Evolutionary conservation across 1,139 yeast species (phyloP), one percentile per base, ranked within the genome.

Genomic region (Saccharomyces hybrid): DNA sequence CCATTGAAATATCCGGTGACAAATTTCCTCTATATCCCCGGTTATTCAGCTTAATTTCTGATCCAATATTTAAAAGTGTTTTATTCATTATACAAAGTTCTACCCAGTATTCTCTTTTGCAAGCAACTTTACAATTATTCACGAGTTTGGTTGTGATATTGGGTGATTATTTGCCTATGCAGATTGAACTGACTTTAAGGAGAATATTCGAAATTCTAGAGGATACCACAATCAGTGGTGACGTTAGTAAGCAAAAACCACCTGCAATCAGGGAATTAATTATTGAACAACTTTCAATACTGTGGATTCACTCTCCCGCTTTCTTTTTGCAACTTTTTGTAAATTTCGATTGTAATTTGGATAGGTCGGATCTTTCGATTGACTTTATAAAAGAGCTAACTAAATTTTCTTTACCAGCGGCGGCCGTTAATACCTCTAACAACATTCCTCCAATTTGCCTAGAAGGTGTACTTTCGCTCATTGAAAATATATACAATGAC

Each of bases 371-470:
- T 68, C 73, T 93, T 57, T 78, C 95, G 14, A 80, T 78, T 26
- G 80, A 81, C 50, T 73, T 87, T 26, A 71, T 93, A 52, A 85
- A 86, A 51, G 81, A 86, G 54, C 75, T 93, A 54, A 84, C 95
- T 61, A 79, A 86, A 53, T 75, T 88, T 47, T 83, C 96, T 0
- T 78, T 86, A 51, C 93, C 96, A 0, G 93, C 87, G 61, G 80
- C 90, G 23, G 90, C 96, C 0, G 62, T 72, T 8, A 75, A 79
- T 63, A 84, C 96, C 0, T 86, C 96, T 0, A 88, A 87, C 46
- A 84, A 82, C 61, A 95, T 91, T 2, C 97, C 98, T 0, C 97
- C 98, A 1, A 78, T 90, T 8, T 91, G 97, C 64, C 75, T 93
- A 52, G 98, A 91, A 65, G 96, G 97, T 1, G 70, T 93, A 2